Conservation (phyloP, 495 filamentous ascomycete genomes). For the Cercophora sp. region DNA sequence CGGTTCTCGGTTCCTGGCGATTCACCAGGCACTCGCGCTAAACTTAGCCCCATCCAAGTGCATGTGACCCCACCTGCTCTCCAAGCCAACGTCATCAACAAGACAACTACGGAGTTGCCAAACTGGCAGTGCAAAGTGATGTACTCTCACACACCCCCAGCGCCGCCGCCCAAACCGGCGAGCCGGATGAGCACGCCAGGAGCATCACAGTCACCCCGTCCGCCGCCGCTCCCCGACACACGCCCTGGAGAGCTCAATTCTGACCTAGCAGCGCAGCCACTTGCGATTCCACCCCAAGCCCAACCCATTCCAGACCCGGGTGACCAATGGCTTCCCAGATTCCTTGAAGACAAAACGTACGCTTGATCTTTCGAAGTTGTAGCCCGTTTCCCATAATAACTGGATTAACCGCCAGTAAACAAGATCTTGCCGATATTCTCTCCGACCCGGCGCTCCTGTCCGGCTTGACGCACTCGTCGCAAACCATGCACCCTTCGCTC, state of each 20-base stretch:
- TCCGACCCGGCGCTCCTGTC: constrained; percentile 55
- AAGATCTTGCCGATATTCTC: constrained; percentile 66
- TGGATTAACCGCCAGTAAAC: constrained; percentile 42
- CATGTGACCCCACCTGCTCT: too few relatives aligned
- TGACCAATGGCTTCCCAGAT: constrained; percentile 63
- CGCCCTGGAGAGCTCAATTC: constrained; percentile 15
- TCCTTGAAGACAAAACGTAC: constrained; percentile 73
- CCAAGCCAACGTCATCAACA: not conserved
- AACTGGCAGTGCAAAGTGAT: too few relatives aligned
- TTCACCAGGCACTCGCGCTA: too few relatives aligned
- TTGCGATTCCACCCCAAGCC: constrained; percentile 5
- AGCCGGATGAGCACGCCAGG: constrained; percentile 62
- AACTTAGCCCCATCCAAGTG: too few relatives aligned
- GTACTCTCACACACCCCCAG: constrained; percentile 55
- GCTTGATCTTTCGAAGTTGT: constrained; percentile 15
- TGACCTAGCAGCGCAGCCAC: constrained; percentile 9
- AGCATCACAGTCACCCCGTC: constrained; percentile 37
- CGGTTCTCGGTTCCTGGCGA: too few relatives aligned
- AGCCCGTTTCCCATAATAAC: not conserved
- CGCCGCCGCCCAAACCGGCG: constrained; percentile 68
- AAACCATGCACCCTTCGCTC: constrained; percentile 63
- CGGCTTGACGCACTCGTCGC: constrained; percentile 60
- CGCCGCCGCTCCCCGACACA: constrained; percentile 35
- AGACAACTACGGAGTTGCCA: too few relatives aligned
- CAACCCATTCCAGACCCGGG: constrained; percentile 44